These are phyloP conservation scores for Rhizophlyctis rosea DNA, from an alignment of 192 early-diverging fungal genomes.

Conservation along the genomic window DNA sequence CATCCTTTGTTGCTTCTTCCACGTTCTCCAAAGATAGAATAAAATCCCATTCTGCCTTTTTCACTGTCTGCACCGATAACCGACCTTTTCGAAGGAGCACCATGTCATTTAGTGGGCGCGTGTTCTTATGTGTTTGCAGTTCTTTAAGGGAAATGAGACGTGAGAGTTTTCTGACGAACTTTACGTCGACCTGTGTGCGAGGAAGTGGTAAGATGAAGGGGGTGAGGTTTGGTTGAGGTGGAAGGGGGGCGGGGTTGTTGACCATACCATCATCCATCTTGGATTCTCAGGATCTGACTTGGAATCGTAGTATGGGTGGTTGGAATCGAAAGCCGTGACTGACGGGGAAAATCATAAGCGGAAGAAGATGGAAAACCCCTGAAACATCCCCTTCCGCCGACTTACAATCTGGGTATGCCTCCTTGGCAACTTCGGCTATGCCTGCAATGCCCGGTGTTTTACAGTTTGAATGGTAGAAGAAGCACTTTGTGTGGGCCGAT, in stretches of 20 bases:
- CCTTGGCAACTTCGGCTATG: conserved; percentile 52
- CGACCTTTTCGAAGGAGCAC: conserved; percentile 65
- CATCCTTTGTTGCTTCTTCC: no score
- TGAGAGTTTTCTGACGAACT: conserved; percentile 65
- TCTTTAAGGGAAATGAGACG: conserved; percentile 64
- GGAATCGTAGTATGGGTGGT: conserved; percentile 74
- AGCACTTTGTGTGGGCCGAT: conserved; percentile 21
- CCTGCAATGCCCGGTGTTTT: conserved; percentile 81
- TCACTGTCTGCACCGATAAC: conserved; percentile 76
- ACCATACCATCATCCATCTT: conserved; percentile 76
- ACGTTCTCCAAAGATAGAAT: conserved; percentile 46
- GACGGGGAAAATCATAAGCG: no score
- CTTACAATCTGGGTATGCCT: conserved; percentile 65
- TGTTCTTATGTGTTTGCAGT: conserved; percentile 53
- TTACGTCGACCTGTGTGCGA: conserved; percentile 60
- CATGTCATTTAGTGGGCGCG: conserved; percentile 58
- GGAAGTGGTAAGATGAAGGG: not conserved
- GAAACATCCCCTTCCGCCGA: no score
- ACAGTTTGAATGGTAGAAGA: conserved; percentile 90
- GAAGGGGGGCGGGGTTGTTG: not conserved
- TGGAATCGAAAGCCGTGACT: conserved; percentile 68
- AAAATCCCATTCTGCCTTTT: conserved; percentile 58
- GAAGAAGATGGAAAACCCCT: no score
- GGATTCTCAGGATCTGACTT: conserved; percentile 66
- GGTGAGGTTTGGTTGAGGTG: not conserved